Conservation (phyloP, 2,329 filamentous ascomycete species). For the Bipolaris zeicola region DNA sequence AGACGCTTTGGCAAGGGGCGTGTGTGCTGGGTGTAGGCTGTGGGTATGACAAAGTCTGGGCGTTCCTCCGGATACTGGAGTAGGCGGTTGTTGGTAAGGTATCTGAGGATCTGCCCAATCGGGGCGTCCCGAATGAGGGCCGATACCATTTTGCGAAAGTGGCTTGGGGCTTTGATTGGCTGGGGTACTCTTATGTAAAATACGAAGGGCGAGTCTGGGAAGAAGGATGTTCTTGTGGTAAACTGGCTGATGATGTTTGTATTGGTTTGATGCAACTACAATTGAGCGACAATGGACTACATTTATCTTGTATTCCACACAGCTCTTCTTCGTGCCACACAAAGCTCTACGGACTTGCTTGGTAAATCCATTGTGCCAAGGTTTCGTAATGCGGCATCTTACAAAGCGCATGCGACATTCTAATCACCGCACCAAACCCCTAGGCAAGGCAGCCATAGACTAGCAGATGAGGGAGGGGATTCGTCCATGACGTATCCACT, state of each 20-base stretch:
- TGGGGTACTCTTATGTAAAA: background rate
- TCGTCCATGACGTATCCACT: background rate
- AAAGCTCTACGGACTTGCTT: background rate
- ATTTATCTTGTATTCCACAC: background rate
- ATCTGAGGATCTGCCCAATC: slow-evolving; percentile 64
- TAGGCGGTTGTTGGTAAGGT: slow-evolving; percentile 57
- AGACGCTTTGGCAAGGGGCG: slow-evolving; percentile 18
- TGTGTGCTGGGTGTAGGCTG: slow-evolving; percentile 43
- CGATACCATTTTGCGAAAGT: background rate
- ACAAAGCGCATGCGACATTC: background rate
- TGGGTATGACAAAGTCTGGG: slow-evolving; percentile 59
- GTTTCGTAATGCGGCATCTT: slow-evolving; percentile 4
- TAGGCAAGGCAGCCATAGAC: background rate
- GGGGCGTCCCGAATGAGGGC: slow-evolving; percentile 60
- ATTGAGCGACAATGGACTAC: background rate
- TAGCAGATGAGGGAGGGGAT: background rate
- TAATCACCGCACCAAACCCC: background rate
- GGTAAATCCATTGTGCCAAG: background rate
- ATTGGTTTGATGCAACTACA: background rate
- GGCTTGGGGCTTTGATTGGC: background rate
- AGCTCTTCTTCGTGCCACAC: background rate
- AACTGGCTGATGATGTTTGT: background rate
- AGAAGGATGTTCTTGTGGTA: background rate
- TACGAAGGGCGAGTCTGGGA: background rate
- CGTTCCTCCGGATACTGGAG: slow-evolving; percentile 66